A percentile compares a stretch with the other conserved stretches of the same genome.
Evolutionary conservation across 345 rosid species (phyloP).

Genomic region (Melaleuca alternifolia): DNA sequence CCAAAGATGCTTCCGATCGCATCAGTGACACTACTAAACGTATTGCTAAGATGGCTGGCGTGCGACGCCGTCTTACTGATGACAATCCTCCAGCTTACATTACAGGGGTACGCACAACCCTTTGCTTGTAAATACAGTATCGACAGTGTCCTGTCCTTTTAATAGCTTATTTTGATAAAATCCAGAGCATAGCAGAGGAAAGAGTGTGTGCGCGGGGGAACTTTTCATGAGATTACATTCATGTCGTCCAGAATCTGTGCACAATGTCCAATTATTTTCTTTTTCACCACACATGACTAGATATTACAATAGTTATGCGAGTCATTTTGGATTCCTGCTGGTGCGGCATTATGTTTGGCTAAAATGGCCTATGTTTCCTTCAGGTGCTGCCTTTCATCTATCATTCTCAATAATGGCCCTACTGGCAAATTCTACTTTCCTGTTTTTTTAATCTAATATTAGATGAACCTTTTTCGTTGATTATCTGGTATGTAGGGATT

Average conservation of each 20-base stretch:
- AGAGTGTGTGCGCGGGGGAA: background rate
- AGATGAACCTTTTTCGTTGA: background rate
- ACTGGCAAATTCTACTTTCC: background rate
- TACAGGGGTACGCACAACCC: constrained; percentile 11
- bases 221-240: background rate
- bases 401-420: background rate
- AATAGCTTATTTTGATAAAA: background rate
- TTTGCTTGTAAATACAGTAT: background rate
- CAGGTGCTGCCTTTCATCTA: background rate
- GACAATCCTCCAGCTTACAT: constrained; percentile 1
- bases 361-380: background rate
- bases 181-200: background rate
- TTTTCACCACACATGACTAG: background rate
- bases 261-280: background rate
- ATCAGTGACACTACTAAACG: constrained; percentile 26
- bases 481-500: constrained; percentile 5
- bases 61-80: background rate
- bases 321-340: too few species aligned
- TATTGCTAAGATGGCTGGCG: constrained; percentile 22
- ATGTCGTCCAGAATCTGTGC: background rate
- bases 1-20: constrained; percentile 31
- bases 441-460: background rate
- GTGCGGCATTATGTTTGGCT: too few species aligned
- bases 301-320: background rate
- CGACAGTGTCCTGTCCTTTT: background rate